Percentiles rank a stretch among this genome's conserved stretches.
Conservation (phyloP, 345 rosid species). For the Salix arbutifolia region DNA sequence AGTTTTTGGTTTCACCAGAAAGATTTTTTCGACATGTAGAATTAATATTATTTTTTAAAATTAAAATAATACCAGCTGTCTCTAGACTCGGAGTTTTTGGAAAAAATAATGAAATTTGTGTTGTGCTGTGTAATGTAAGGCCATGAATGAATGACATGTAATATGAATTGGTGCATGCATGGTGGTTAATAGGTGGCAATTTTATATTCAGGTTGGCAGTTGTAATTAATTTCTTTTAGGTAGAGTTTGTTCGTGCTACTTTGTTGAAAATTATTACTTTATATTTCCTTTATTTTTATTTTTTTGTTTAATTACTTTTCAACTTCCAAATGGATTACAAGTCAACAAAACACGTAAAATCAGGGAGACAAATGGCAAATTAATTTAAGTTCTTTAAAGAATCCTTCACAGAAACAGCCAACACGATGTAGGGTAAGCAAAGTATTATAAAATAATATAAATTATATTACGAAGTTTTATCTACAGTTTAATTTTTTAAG, state of each 20-base stretch:
- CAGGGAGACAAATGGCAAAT: background rate
- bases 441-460: too few relatives aligned
- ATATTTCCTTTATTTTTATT: background rate
- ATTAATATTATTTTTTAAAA: too few relatives aligned
- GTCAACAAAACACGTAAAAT: background rate
- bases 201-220: conserved; percentile 5
- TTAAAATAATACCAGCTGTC: too few relatives aligned
- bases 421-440: background rate
- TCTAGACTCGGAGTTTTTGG: too few relatives aligned
- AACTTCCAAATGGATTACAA: background rate
- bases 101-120: background rate
- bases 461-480: too few relatives aligned
- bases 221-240: conserved; percentile 6
- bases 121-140: background rate
- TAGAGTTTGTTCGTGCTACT: background rate
- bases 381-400: too few relatives aligned
- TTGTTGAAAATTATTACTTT: background rate
- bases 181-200: background rate
- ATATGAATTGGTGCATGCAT: background rate
- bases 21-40: too few relatives aligned
- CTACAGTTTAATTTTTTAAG: too few relatives aligned
- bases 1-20: too few relatives aligned
- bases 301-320: background rate
- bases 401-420: background rate
- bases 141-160: background rate